Base-by-base conservation (phyloP, 2,329 filamentous ascomycete species). In the Xylaria sp. region DNA sequence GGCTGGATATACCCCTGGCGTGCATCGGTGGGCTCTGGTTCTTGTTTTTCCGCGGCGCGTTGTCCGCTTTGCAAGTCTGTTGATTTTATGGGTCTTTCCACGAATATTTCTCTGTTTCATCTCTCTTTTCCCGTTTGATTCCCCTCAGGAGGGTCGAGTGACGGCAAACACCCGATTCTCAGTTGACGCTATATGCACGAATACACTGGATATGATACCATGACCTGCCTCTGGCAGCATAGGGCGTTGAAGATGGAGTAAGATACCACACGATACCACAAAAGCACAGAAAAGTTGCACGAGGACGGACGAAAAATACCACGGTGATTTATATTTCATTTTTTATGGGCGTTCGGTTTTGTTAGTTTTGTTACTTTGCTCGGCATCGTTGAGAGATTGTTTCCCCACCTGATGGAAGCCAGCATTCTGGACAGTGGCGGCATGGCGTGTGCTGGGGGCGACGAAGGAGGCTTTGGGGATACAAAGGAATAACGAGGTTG, bases 1-100 rank as follows among this genome's bases (percentile, higher is more conserved):
- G 85, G 85, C 86, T 88, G 86, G 85, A 88, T 88, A 89, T 88
- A 88, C 86, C 86, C 70, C 85, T 87, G 84, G 86, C 84, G 86
- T 83, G 81, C 82, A 83, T 85, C 80, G 82, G 81, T 85, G 81
- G 82, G 81, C 78, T 80, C 75, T 77, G 75, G 73, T 75, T 70
- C 70, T 75, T 72, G 71, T 71, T 72, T 71, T 68, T 60, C 73
- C 61, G 73, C 67, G 65, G 62, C 62, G 54, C 64, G 70, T 61
- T 51, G 65, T 70, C 11, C 45, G 45, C 54, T 3, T 42, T 11
- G 32, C 54, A 51, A 42, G 17, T 57, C 39, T 11, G 21, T 45
- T 50, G 45, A 19, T 58, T 64, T 58, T 19, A 53, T 39, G 48
- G 17, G n/a, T 27, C 36, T 56, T 42, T 55, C 19, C 5, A 27